Base-by-base conservation (phyloP, 345 rosid genomes). In the Dimocarpus longan region DNA sequence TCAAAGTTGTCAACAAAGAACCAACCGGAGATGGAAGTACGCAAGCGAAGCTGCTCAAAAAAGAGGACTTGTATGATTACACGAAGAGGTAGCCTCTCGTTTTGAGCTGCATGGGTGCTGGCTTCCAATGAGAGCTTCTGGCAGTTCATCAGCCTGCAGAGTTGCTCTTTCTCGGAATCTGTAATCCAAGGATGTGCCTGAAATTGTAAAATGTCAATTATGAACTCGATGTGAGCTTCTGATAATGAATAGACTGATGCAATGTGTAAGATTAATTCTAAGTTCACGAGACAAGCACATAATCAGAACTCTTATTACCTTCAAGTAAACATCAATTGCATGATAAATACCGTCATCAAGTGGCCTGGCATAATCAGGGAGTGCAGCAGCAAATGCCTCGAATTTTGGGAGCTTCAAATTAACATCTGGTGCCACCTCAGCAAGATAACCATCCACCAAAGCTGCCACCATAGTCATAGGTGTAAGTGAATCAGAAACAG, bases 181-280 rank as follows among this genome's bases (percentile, higher is more conserved):
- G 91, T 88, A 64, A 91, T 86, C 95, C 97, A 93, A 21, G 90
- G 91, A 89, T 90, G 97, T 10, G 93, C 93, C 97, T 93, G 80
- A 81, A 75, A 48, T 66, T 64, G 63, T 52, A 16, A 78, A 82
- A 46, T 48, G 37, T 70, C n/a, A 16, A 60, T 24, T 59, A 59
- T 59, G 16, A 40, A 60, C 4, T 73, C 76, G 32, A 73, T 28
- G 28, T 11, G 37, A 6, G 26, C 22, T 56, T 71, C 10, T 8
- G 44, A 50, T 71, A 28, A 26, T 26, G 6, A 15, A 18, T 11
- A 26, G 57, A 69, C 19, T 67, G 71, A 12, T 22, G 59, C 59
- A 16, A 0, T 54, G 59, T 16, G 59, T 15, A 54, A 54, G 5
- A 22, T 1, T 21, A 60, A 60, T 60, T 60, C 50, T 66, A 12